Evolutionary conservation across 768 basidiomycete genomes (phyloP), one percentile per base, ranked within the genome.

Genomic region (Suillus clintonianus): DNA sequence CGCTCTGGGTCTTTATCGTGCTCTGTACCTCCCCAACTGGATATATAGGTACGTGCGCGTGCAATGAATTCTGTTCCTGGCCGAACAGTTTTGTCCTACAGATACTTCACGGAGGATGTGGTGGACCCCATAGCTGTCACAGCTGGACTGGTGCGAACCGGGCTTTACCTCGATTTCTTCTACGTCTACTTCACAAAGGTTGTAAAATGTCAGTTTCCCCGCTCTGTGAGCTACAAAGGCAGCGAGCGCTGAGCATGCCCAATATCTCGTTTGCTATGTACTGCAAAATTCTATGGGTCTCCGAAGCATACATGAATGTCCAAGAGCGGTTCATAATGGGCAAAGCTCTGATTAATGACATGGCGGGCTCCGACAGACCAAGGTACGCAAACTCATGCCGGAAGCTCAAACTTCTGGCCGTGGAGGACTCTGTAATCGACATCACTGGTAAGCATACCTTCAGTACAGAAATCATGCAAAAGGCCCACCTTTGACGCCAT

Each of bases 11-110:
- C 78, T 87, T 17, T 99, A 99, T 77, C 83, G 97, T 67, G 94
- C 92, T 1, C 74, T 99, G 62, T 99, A 99, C 78, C 96, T 99
- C 68, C 97, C 96, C 60, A 99, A 98, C 78, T 99, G 97, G 97
- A 96, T 99, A 80, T 99, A 95, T 80, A 84, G 96, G 94, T 95
- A 61, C 60, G 87, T 79, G 13, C 8, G 22, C 17, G 30, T 54
- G 32, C 15, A 41, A 5, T 55, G 14, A 3, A 8, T 53, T 27
- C 11, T 27, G 50, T 27, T 41, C 32, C 14, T 34, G 22, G 24
- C 11, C 7, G 47, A 36, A 60, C 59, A 27, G 64, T 41, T 10
- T 47, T 56, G 51, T 61, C 65, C 66, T 50, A 43, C 65, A 89
- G 88, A 73, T 89, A 89, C 74, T 81, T 83, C 68, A 78, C 83